phyloP scores from a whole-genome alignment of 495 filamentous ascomycete species.

The Daldinia concentrica region DNA sequence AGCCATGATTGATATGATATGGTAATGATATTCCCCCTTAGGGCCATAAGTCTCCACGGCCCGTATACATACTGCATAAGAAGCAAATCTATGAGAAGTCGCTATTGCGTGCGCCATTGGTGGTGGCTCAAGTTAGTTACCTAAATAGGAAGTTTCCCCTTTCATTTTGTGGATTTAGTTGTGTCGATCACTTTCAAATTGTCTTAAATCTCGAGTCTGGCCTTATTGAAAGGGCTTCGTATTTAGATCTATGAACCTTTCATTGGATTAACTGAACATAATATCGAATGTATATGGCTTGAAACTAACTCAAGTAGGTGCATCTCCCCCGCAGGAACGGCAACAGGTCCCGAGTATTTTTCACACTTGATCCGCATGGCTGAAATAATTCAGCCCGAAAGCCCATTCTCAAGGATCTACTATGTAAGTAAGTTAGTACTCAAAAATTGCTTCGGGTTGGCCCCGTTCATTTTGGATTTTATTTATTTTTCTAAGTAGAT shows the following conservation, averaged over 20 bases:
- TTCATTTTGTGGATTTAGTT: conserved; percentile 6
- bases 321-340: not conserved
- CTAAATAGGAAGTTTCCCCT: conserved; percentile 23
- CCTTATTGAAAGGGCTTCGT: conserved; percentile 12
- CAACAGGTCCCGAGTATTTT: not conserved
- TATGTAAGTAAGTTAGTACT: not conserved
- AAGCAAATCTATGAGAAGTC: not conserved
- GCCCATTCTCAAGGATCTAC: not conserved
- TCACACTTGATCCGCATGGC: not conserved
- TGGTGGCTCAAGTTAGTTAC: conserved; percentile 6
- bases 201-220: conserved; percentile 31
- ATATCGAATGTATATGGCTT: conserved; percentile 19
- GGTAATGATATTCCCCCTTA: not conserved
- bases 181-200: conserved; percentile 34
- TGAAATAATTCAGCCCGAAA: conserved; percentile 5
- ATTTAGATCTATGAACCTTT: not conserved
- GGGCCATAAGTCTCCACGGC: not conserved
- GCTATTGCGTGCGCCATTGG: not conserved
- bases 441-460: not conserved
- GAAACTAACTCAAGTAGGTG: conserved; percentile 7
- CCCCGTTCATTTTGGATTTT: not conserved
- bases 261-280: conserved; percentile 3
- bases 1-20: not conserved
- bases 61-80: not conserved
- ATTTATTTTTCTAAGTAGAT: not conserved